Conservation (phyloP, 345 rosid genomes). For the Raphanus raphanistrum region DNA sequence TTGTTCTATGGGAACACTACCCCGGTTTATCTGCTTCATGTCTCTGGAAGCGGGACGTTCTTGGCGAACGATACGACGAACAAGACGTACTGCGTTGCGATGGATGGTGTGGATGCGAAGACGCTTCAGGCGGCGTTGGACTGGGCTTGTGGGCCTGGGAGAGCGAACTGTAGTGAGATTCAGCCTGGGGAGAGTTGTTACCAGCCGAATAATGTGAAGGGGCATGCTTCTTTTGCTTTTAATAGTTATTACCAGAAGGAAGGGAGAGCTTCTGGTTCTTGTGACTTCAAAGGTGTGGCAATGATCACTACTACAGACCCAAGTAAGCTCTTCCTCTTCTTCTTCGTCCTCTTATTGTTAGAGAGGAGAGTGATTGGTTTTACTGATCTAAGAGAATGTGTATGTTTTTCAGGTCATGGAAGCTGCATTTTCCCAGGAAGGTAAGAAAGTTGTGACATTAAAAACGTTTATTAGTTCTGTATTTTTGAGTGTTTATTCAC, state of each 20-base stretch:
- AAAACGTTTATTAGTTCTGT: background rate
- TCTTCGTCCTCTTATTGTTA: background rate
- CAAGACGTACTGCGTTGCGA: constrained; percentile 72
- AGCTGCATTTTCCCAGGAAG: constrained; percentile 96
- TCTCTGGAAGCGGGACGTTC: constrained; percentile 85
- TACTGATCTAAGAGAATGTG: background rate
- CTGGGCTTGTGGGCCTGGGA: constrained; percentile 97
- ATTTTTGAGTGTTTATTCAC: background rate
- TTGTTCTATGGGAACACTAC: constrained; percentile 78
- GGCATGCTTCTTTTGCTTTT: constrained; percentile 89
- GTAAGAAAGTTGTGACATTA: constrained; percentile 41
- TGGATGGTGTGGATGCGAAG: constrained; percentile 69
- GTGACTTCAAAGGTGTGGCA: constrained; percentile 96
- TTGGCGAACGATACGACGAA: constrained; percentile 95
- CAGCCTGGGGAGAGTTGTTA: constrained; percentile 93
- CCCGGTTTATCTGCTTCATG: constrained; percentile 84
- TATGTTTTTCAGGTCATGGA: constrained; percentile 68
- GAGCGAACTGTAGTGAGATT: constrained; percentile 84
- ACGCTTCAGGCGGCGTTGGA: constrained; percentile 90
- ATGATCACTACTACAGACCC: constrained; percentile 95
- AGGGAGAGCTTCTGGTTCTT: constrained; percentile 73
- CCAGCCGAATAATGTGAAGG: constrained; percentile 83
- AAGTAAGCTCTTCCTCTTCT: constrained; percentile 61
- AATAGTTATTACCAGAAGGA: constrained; percentile 95
- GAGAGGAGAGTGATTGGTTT: background rate